Percentiles rank a stretch among this genome's conserved stretches.
Conservation (phyloP, 2,329 filamentous ascomycete species). For the Sporothrix protearum region DNA sequence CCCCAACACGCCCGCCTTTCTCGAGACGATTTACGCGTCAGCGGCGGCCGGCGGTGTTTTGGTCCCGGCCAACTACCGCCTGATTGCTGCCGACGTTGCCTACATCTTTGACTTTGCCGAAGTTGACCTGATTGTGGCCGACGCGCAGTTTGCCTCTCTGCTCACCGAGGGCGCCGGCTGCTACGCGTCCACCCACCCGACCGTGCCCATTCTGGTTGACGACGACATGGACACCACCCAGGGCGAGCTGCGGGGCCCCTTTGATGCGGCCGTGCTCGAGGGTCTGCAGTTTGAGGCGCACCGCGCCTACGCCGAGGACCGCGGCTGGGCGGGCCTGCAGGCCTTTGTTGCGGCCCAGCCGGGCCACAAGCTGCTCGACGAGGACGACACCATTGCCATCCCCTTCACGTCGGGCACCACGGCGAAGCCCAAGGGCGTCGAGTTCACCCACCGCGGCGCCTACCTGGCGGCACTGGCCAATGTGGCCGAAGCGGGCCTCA, state of each 20-base stretch:
- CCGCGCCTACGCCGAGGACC: not conserved
- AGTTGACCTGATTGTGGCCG: constrained; percentile 81
- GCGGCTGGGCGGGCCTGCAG: constrained; percentile 67
- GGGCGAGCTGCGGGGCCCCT: constrained; percentile 71
- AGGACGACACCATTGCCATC: constrained; percentile 79
- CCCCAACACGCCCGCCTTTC: constrained; percentile 90
- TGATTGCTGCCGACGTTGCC: constrained; percentile 79
- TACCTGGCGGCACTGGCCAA: constrained; percentile 85
- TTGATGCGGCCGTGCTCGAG: constrained; percentile 77
- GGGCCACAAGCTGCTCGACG: constrained; percentile 51
- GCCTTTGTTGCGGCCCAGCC: constrained; percentile 44
- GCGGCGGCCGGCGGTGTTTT: constrained; percentile 75
- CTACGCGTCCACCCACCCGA: constrained; percentile 59
- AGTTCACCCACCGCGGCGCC: constrained; percentile 82
- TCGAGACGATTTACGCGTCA: constrained; percentile 86
- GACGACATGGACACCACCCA: constrained; percentile 73
- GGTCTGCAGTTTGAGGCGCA: constrained; percentile 68
- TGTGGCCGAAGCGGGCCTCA: constrained; percentile 82
- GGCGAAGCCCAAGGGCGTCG: constrained; percentile 84
- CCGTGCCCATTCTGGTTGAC: constrained; percentile 73
- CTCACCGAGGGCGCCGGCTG: constrained; percentile 48
- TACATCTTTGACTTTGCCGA: constrained; percentile 90
- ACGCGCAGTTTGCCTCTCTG: constrained; percentile 71
- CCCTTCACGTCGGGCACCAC: constrained; percentile 95
- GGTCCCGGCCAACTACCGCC: constrained; percentile 59